Conservation (phyloP, 2,329 filamentous ascomycete genomes). For the Aspergillus cejpii region DNA sequence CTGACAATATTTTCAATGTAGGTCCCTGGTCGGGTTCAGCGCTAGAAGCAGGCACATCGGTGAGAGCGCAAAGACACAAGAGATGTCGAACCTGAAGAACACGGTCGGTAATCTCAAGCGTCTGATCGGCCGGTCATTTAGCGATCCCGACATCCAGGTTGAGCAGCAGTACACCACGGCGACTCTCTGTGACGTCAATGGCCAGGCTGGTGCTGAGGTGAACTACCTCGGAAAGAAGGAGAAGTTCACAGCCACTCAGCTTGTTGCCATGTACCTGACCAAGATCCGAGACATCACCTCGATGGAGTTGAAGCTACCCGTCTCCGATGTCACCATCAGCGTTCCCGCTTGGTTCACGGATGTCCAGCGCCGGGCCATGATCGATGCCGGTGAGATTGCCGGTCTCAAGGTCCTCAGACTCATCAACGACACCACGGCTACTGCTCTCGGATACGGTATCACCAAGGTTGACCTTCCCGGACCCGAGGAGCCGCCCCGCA, state of each 20-base stretch:
- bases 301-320: conserved; percentile 80
- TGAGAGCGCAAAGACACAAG: conserved; percentile 94
- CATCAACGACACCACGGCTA: conserved; percentile 97
- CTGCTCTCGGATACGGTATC: conserved; percentile 93
- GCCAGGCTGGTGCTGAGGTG: conserved; percentile 91
- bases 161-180: conserved; percentile 90
- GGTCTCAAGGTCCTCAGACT: conserved; percentile 86
- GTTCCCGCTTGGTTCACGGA: conserved; percentile 98
- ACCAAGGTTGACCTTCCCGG: conserved; percentile 89
- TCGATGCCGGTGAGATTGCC: conserved; percentile 89
- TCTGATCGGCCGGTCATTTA: conserved; percentile 76
- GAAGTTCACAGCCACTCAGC: conserved; percentile 87
- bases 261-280: conserved; percentile 90
- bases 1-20: conserved; percentile 35
- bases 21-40: conserved; percentile 89
- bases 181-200: conserved; percentile 78
- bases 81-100: conserved; percentile 99
- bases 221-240: conserved; percentile 91
- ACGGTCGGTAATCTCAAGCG: conserved; percentile 90
- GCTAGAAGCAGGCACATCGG: conserved; percentile 90
- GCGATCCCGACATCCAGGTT: conserved; percentile 84
- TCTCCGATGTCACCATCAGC: conserved; percentile 88
- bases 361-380: conserved; percentile 75
- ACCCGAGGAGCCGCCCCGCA: conserved; percentile 82
- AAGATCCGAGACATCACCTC: conserved; percentile 87